Evolutionary conservation across 306 rosid species (phyloP).

Genomic region (Dalbergia cultrata): DNA sequence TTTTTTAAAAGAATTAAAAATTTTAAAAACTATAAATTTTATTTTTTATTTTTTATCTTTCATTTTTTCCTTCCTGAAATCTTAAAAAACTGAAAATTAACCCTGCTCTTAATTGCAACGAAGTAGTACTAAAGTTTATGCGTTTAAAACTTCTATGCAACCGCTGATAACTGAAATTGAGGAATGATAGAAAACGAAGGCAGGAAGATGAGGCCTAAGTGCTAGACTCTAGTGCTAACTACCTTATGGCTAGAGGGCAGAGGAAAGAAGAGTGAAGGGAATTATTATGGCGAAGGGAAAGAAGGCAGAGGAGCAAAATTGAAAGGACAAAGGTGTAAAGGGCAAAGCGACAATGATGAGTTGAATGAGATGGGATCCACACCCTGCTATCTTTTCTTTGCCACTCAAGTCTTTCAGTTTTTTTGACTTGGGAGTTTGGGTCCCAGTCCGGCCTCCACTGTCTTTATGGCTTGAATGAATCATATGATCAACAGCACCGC

Average conservation of each 20-base stretch:
- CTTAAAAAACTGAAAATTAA: no score
- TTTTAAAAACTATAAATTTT: no score
- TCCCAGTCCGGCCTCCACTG: constrained; percentile 59
- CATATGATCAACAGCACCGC: constrained; percentile 60
- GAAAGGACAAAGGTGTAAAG: constrained; percentile 46
- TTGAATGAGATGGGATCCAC: constrained; percentile 68
- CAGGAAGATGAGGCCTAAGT: neutral
- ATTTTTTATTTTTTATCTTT: no score
- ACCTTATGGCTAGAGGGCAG: neutral
- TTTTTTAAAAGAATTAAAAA: no score
- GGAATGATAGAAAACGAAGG: neutral
- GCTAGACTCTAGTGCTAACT: neutral
- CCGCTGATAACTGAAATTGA: neutral
- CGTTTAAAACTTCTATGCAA: neutral
- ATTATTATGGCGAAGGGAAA: constrained; percentile 31
- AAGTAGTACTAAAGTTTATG: no score
- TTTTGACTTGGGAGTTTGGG: constrained; percentile 57
- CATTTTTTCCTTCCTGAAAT: no score
- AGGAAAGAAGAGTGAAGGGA: neutral
- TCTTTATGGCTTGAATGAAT: constrained; percentile 66
- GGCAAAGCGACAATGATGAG: constrained; percentile 58
- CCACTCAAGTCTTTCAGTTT: constrained; percentile 35
- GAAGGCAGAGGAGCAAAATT: neutral
- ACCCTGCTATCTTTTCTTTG: constrained; percentile 45
- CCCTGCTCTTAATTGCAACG: no score